These are phyloP conservation scores for Pythium aristosporum DNA, from an alignment of 352 stramenopile genomes.

Conservation along the genomic window DNA sequence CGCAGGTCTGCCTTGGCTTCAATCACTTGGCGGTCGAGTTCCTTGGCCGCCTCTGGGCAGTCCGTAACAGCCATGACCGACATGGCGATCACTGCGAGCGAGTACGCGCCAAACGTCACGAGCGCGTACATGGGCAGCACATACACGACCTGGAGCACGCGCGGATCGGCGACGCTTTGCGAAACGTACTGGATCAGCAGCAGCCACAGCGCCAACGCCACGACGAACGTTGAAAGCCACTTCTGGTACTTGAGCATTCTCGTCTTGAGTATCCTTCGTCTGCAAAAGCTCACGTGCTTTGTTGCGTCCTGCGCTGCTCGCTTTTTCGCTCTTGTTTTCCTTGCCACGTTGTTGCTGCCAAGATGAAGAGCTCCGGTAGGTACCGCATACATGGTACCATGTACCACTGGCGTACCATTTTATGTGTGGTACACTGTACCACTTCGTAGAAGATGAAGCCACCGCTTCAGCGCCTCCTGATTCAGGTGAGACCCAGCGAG, in stretches of 20 bases:
- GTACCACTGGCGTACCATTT: constrained; percentile 8
- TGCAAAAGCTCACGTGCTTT: too few relatives aligned
- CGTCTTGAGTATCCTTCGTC: neutral
- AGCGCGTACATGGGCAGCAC: constrained; percentile 68
- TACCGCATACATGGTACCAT: constrained; percentile 14
- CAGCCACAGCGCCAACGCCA: constrained; percentile 54
- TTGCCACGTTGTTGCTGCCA: constrained; percentile 22
- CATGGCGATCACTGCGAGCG: constrained; percentile 58
- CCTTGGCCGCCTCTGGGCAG: constrained; percentile 63
- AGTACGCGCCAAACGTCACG: constrained; percentile 73
- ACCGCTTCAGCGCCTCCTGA: constrained; percentile 1
- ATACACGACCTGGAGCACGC: constrained; percentile 49
- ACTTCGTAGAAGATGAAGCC: neutral
- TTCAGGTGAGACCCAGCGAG: constrained; percentile 11
- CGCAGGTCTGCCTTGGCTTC: constrained; percentile 63
- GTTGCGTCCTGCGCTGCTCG: neutral
- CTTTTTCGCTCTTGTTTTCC: neutral
- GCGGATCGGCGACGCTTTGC: constrained; percentile 32
- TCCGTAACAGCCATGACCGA: constrained; percentile 73
- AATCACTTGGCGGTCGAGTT: constrained; percentile 64
- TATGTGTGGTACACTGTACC: neutral
- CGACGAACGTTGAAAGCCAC: constrained; percentile 51
- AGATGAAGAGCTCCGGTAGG: constrained; percentile 14
- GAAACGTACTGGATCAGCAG: constrained; percentile 45
- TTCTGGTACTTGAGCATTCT: constrained; percentile 82